Conservation (phyloP, 2,329 filamentous ascomycete species). For the Diaporthe longicolla region DNA sequence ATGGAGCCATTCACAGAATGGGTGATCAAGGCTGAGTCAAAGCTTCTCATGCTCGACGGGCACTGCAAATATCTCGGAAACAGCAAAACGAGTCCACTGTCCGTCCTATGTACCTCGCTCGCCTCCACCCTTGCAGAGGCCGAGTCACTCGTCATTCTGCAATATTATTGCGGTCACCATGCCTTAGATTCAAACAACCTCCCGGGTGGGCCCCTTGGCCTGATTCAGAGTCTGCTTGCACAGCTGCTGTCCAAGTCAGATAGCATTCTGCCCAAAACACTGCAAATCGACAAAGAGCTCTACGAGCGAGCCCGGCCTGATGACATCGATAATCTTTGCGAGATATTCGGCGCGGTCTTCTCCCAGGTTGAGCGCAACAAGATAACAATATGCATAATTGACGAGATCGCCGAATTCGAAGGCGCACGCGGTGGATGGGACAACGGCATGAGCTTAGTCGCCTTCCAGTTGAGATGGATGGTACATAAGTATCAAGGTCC, state of each 20-base stretch:
- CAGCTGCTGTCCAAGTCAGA: slow-evolving; percentile 20
- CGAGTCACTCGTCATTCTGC: neutral
- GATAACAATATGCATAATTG: slow-evolving; percentile 26
- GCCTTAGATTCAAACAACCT: neutral
- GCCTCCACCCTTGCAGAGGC: slow-evolving; percentile 9
- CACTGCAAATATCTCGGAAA: slow-evolving; percentile 5
- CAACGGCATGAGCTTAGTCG: slow-evolving; percentile 1
- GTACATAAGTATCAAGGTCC: neutral
- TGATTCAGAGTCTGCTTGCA: slow-evolving; percentile 17
- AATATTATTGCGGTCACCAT: slow-evolving; percentile 26
- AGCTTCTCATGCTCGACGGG: neutral
- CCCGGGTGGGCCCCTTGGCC: neutral
- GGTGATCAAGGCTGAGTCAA: neutral
- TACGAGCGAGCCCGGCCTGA: neutral
- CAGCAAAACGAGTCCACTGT: slow-evolving; percentile 31
- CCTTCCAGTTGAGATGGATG: slow-evolving; percentile 19
- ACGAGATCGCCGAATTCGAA: slow-evolving; percentile 34
- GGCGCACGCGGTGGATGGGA: neutral
- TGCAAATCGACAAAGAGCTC: neutral
- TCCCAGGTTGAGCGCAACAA: neutral
- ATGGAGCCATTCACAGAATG: slow-evolving; percentile 1
- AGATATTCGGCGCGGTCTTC: slow-evolving; percentile 4
- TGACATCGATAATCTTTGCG: slow-evolving; percentile 11
- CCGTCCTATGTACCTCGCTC: slow-evolving; percentile 16
- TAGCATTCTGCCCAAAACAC: neutral